Percentiles rank a stretch among this genome's conserved stretches.
Evolutionary conservation across 106 monocot species (phyloP).

Genomic region (Acanthochlamys bracteata): DNA sequence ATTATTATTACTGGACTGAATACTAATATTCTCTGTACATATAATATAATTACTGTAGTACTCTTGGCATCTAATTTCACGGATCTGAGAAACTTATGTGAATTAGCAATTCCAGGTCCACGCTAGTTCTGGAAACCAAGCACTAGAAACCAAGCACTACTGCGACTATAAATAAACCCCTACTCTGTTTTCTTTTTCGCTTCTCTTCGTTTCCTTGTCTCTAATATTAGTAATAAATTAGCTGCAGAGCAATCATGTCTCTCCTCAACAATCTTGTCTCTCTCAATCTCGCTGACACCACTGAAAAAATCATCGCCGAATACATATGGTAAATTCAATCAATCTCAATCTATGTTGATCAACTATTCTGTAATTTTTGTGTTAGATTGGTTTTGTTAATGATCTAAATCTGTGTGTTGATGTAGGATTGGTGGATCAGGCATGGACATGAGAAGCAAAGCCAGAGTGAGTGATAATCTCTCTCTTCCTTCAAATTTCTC

Average conservation of each 20-base stretch:
- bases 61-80: too few species aligned
- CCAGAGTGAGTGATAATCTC: constrained; percentile 24
- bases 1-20: too few species aligned
- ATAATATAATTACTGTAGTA: too few species aligned
- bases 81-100: too few species aligned
- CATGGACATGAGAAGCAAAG: constrained; percentile 53
- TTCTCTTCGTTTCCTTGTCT: neutral
- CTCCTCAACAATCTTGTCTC: constrained; percentile 26
- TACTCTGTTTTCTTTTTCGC: neutral
- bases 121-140: too few species aligned
- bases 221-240: neutral
- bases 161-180: neutral
- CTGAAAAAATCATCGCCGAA: constrained; percentile 58
- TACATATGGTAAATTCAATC: constrained; percentile 40
- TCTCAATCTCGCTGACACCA: constrained; percentile 30
- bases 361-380: neutral
- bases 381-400: neutral
- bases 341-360: neutral
- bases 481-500: neutral
- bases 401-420: too few species aligned
- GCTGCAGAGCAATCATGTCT: constrained; percentile 21
- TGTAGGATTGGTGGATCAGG: constrained; percentile 49
- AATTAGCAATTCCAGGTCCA: too few species aligned
- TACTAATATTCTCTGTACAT: too few species aligned
- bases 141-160: too few species aligned